These are phyloP conservation scores for Tulasnella sp. DNA, from an alignment of 768 basidiomycete species.

Conservation along the genomic window DNA sequence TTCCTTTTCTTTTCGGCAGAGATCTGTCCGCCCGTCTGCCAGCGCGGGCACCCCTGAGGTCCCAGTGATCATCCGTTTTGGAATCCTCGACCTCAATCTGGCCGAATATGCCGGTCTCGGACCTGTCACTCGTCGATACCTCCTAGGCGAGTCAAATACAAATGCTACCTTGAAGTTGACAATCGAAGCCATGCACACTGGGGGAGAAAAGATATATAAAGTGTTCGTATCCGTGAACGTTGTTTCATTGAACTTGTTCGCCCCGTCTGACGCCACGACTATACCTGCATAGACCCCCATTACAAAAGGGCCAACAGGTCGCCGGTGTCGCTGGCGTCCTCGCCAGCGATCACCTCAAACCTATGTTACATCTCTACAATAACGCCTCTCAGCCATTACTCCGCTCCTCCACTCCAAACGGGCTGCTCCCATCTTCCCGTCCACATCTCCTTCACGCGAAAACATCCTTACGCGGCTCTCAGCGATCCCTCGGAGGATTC, in stretches of 20 bases:
- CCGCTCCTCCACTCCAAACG: neutral
- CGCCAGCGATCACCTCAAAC: constrained; percentile 23
- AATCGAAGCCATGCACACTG: constrained; percentile 42
- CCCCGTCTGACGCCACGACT: neutral
- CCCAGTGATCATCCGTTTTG: constrained; percentile 47
- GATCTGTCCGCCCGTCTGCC: no score
- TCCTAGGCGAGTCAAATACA: constrained; percentile 61
- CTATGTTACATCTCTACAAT: neutral
- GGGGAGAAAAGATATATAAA: constrained; percentile 44
- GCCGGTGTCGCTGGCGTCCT: constrained; percentile 54
- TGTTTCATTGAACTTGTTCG: neutral
- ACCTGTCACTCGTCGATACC: constrained; percentile 48
- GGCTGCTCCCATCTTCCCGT: neutral
- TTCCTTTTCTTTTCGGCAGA: no score
- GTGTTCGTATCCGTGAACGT: constrained; percentile 25
- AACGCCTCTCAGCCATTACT: neutral
- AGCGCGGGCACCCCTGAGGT: constrained; percentile 29
- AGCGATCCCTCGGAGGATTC: neutral
- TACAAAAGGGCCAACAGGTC: constrained; percentile 62
- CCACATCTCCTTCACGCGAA: neutral
- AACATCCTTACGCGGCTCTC: neutral
- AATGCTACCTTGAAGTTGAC: constrained; percentile 72
- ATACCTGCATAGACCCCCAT: constrained; percentile 38
- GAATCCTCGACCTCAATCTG: constrained; percentile 56
- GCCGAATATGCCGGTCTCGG: constrained; percentile 60